Evolutionary conservation across 495 filamentous ascomycete genomes (phyloP).

Genomic region (Podospora pseudopauciseta): DNA sequence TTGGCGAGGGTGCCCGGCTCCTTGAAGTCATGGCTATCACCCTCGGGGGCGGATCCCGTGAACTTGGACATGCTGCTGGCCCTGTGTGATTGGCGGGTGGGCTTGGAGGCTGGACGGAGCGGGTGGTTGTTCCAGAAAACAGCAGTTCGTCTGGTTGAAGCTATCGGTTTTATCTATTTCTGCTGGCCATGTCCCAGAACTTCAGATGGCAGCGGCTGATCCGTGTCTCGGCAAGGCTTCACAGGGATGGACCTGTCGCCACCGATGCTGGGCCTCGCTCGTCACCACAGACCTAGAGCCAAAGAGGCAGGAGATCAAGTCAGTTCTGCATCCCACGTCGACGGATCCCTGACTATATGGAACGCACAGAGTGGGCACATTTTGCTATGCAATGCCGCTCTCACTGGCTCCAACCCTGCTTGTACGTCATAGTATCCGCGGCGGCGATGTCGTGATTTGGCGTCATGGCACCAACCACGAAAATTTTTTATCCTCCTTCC

Average conservation of each 20-base stretch:
- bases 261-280: neutral
- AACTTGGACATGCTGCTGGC: constrained; percentile 14
- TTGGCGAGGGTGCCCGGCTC: neutral
- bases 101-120: neutral
- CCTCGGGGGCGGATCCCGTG: neutral
- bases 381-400: neutral
- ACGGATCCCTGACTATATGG: constrained; percentile 9
- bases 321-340: neutral
- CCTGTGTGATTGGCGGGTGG: neutral
- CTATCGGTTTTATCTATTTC: neutral
- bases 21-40: neutral
- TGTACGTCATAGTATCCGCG: constrained; percentile 8
- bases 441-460: constrained; percentile 19
- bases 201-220: neutral
- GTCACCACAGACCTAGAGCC: neutral
- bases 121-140: neutral
- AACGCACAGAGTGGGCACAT: constrained; percentile 1
- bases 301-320: constrained; percentile 6
- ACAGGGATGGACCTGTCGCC: neutral
- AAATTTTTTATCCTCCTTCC: constrained; percentile 9
- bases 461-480: constrained; percentile 11
- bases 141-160: neutral
- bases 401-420: constrained; percentile 6
- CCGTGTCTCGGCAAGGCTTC: neutral
- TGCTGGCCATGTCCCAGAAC: neutral